These are phyloP conservation scores for Colletotrichum incanum DNA, from an alignment of 2,329 filamentous ascomycete species.

Conservation along the genomic window DNA sequence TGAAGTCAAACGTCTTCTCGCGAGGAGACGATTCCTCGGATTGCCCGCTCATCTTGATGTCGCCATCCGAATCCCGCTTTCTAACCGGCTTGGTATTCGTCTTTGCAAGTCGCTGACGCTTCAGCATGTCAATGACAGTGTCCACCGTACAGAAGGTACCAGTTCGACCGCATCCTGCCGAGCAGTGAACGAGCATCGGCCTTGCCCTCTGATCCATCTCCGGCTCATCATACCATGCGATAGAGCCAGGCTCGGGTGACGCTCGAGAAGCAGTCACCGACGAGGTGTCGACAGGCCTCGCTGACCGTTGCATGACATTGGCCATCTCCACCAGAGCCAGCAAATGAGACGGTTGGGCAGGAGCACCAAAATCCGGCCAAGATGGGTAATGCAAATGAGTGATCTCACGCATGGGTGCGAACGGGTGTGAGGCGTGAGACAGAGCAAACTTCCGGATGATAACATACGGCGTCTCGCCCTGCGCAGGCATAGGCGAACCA, in stretches of 20 bases:
- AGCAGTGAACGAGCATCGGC: slow-evolving; percentile 94
- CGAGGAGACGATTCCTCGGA: slow-evolving; percentile 50
- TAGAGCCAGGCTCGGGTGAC: slow-evolving; percentile 50
- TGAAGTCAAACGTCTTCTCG: slow-evolving; percentile 46
- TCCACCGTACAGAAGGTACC: slow-evolving; percentile 98
- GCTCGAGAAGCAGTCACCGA: slow-evolving; percentile 52
- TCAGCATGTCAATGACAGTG: slow-evolving; percentile 95
- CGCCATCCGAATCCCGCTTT: slow-evolving; percentile 58
- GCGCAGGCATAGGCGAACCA: slow-evolving; percentile 46
- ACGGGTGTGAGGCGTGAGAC: slow-evolving; percentile 82
- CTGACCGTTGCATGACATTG: slow-evolving; percentile 78
- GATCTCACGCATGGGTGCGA: slow-evolving; percentile 89
- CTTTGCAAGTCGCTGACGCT: slow-evolving; percentile 77
- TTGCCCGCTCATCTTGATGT: slow-evolving; percentile 61
- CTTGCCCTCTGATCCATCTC: slow-evolving; percentile 68
- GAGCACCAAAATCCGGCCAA: slow-evolving; percentile 98
- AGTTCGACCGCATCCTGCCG: slow-evolving; percentile 94
- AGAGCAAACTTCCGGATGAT: slow-evolving; percentile 90
- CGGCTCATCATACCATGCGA: slow-evolving; percentile 72
- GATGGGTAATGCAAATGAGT: slow-evolving; percentile 94
- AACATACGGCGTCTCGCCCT: slow-evolving; percentile 79
- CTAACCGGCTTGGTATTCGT: slow-evolving; percentile 45
- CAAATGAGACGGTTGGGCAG: slow-evolving; percentile 89
- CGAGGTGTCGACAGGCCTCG: slow-evolving; percentile 63
- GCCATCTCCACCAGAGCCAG: slow-evolving; percentile 91